A percentile compares a stretch with the other conserved stretches of the same genome.
Evolutionary conservation across 441 rosid species (phyloP).

Genomic region (Erodium texanum): DNA sequence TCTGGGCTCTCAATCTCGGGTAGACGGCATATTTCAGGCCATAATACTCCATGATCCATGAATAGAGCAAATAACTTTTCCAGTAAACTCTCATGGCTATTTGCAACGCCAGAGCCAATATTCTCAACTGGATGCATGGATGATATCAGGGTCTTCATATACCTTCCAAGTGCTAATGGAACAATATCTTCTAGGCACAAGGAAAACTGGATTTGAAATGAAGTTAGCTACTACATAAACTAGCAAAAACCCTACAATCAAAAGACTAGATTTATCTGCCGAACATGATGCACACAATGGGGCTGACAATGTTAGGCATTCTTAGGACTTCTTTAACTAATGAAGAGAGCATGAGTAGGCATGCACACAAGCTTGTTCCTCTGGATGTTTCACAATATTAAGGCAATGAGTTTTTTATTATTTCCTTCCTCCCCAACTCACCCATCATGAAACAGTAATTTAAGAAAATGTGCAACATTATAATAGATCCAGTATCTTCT

Average conservation of each 20-base stretch:
- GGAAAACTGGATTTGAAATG: slow-evolving; percentile 54
- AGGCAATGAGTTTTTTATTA: not conserved
- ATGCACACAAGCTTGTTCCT: not conserved
- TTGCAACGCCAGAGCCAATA: slow-evolving; percentile 28
- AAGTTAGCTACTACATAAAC: slow-evolving; percentile 22
- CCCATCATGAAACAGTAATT: not conserved
- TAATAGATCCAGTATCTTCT: not conserved
- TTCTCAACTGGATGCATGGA: slow-evolving; percentile 48
- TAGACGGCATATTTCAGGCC: slow-evolving; percentile 78
- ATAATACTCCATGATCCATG: slow-evolving; percentile 86
- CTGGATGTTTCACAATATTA: not conserved
- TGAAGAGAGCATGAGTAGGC: not conserved
- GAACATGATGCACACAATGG: not conserved
- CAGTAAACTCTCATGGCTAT: slow-evolving; percentile 47
- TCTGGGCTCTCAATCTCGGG: slow-evolving; percentile 65
- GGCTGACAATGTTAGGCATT: not conserved
- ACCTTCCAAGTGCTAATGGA: slow-evolving; percentile 85
- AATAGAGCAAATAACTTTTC: slow-evolving; percentile 88
- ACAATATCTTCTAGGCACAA: slow-evolving; percentile 92
- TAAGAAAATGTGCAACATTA: not conserved
- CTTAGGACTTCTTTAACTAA: not conserved
- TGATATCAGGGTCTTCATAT: slow-evolving; percentile 60
- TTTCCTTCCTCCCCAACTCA: slow-evolving; percentile 1
- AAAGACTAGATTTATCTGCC: not conserved
- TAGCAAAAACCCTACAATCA: slow-evolving; percentile 5